A percentile compares a stretch with the other conserved stretches of the same genome.
These are phyloP conservation scores for Marasmius sp. DNA, from an alignment of 1,284 basidiomycete species.

Conservation along the genomic window DNA sequence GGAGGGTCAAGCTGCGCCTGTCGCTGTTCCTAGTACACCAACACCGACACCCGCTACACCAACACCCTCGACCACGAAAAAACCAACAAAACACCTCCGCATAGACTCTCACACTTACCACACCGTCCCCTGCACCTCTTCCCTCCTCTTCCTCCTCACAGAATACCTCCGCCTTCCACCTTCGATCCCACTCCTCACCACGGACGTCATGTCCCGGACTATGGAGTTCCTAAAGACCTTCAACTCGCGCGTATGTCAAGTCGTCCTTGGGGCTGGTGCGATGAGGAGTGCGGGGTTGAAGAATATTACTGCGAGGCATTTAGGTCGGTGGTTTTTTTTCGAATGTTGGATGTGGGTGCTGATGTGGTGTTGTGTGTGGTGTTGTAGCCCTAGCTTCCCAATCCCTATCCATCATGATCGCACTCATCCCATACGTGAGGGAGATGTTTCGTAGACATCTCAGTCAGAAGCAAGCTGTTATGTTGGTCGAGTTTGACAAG, in stretches of 20 bases:
- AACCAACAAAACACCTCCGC: conserved; percentile 67
- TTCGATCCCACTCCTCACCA: conserved; percentile 87
- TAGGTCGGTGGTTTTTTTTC: conserved; percentile 63
- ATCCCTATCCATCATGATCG: conserved; percentile 90
- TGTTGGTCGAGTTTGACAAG: conserved; percentile 98
- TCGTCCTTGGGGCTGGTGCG: conserved; percentile 95
- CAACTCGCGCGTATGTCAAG: conserved; percentile 98
- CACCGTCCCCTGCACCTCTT: conserved; percentile 83
- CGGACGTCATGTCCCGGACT: conserved; percentile 90
- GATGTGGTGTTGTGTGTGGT: conserved; percentile 5
- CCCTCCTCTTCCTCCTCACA: conserved; percentile 72
- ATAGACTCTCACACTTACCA: conserved; percentile 87
- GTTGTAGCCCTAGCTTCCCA: conserved; percentile 87
- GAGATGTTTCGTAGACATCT: conserved; percentile 93
- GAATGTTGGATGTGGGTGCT: too few relatives aligned
- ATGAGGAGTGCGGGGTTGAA: conserved; percentile 97
- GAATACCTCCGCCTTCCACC: conserved; percentile 91
- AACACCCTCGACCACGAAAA: conserved; percentile 25
- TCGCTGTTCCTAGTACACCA: too few relatives aligned
- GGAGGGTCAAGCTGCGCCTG: conserved; percentile 4
- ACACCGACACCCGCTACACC: conserved; percentile 11
- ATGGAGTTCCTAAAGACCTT: conserved; percentile 97
- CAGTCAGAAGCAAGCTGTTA: conserved; percentile 90
- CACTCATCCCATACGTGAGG: conserved; percentile 94
- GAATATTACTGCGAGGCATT: conserved; percentile 98